Evolutionary conservation across 352 stramenopile species (phyloP).

Genomic region (Pilasporangium apinafurcum): DNA sequence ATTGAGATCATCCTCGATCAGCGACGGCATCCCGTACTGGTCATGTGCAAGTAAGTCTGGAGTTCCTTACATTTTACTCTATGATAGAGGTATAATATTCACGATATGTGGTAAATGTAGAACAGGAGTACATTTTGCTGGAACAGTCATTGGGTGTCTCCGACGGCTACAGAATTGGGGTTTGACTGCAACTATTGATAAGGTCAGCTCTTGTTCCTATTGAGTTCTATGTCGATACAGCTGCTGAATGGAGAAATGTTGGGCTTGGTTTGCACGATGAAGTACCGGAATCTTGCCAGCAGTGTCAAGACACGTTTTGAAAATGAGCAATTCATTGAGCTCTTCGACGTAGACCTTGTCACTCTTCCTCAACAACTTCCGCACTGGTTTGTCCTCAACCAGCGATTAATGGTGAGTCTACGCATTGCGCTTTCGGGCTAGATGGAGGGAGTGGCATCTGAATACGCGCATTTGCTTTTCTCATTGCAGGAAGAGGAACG

Average conservation of each 20-base stretch:
- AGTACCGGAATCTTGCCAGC: slow-evolving; percentile 84
- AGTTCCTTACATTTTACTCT: not conserved
- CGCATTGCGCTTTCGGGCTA: not conserved
- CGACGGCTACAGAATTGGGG: slow-evolving; percentile 83
- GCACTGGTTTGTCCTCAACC: slow-evolving; percentile 76
- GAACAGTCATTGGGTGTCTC: slow-evolving; percentile 78
- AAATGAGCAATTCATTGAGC: slow-evolving; percentile 87
- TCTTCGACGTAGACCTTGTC: slow-evolving; percentile 84
- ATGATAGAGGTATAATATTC: not conserved
- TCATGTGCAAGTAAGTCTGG: slow-evolving; percentile 83
- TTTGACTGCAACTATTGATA: slow-evolving; percentile 83
- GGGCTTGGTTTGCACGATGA: not conserved
- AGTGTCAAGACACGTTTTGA: slow-evolving; percentile 85
- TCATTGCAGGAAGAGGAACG: slow-evolving; percentile 61
- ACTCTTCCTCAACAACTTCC: slow-evolving; percentile 72
- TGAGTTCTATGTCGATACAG: not conserved
- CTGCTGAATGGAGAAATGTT: not conserved
- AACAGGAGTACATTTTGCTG: slow-evolving; percentile 67
- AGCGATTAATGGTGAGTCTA: slow-evolving; percentile 59
- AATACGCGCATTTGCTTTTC: not conserved
- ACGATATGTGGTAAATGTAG: slow-evolving; percentile 17
- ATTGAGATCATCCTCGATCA: slow-evolving; percentile 83
- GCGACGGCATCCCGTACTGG: slow-evolving; percentile 67
- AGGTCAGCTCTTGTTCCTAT: slow-evolving; percentile 20
- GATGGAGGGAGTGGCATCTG: not conserved